These are phyloP conservation scores for Diaporthe capsici DNA, from an alignment of 2,329 filamentous ascomycete genomes.

Conservation along the genomic window DNA sequence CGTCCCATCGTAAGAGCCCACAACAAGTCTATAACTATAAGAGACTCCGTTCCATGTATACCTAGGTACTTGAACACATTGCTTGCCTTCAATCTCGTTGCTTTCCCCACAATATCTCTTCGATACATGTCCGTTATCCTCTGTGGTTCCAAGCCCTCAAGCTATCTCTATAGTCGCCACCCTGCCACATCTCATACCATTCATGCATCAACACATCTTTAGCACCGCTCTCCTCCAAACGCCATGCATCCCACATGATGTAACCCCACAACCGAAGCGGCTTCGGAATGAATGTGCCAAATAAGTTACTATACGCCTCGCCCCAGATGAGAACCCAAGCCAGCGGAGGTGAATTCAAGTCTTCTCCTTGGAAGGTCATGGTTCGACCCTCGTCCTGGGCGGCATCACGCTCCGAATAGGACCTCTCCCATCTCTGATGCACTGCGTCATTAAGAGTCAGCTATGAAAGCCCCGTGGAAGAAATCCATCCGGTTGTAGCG, in stretches of 20 bases:
- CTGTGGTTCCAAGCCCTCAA: conserved; percentile 29
- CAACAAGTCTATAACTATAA: not conserved
- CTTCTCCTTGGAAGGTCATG: conserved; percentile 40
- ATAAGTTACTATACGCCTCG: conserved; percentile 44
- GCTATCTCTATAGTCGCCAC: conserved; percentile 33
- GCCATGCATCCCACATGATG: conserved; percentile 45
- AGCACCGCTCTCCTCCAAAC: conserved; percentile 17
- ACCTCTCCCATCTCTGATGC: conserved; percentile 16
- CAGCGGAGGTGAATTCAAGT: conserved; percentile 41
- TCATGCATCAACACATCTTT: conserved; percentile 21
- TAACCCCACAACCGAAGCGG: conserved; percentile 42
- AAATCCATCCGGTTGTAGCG: no score
- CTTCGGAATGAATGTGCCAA: conserved; percentile 40
- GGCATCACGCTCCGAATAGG: conserved; percentile 4
- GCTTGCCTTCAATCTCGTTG: not conserved
- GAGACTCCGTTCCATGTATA: not conserved
- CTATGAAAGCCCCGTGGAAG: no score
- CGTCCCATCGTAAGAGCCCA: not conserved
- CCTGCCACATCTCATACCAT: conserved; percentile 37
- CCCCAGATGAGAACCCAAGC: conserved; percentile 44
- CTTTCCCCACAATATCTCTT: not conserved
- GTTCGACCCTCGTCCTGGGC: conserved; percentile 22
- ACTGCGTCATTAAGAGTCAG: not conserved
- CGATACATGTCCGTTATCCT: not conserved
- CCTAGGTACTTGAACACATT: not conserved